Percentiles rank a stretch among this genome's conserved stretches.
phyloP scores from a whole-genome alignment of 2,329 filamentous ascomycete genomes.

The Colletotrichum liaoningense region DNA sequence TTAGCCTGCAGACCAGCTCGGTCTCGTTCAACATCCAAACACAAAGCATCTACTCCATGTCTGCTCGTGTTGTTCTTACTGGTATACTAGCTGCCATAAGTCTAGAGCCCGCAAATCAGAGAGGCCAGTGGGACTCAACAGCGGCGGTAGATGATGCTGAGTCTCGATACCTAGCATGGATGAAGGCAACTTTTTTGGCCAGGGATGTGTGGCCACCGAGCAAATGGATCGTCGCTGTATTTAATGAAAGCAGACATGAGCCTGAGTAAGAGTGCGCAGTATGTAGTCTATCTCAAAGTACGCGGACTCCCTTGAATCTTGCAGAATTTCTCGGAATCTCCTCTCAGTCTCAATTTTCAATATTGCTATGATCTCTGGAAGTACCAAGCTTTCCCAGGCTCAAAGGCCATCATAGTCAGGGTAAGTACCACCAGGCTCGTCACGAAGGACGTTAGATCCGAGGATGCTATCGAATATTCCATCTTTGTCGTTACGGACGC shows the following conservation, averaged over 20 bases:
- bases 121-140: too few relatives aligned
- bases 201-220: not conserved
- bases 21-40: not conserved
- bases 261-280: too few relatives aligned
- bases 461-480: constrained; percentile 14
- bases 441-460: not conserved
- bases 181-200: not conserved
- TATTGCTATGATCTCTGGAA: too few relatives aligned
- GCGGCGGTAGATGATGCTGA: not conserved
- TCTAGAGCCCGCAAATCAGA: too few relatives aligned
- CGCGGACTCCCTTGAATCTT: too few relatives aligned
- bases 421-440: constrained; percentile 4
- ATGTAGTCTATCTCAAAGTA: too few relatives aligned
- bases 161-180: not conserved
- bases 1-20: not conserved
- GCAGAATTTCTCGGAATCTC: too few relatives aligned
- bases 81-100: not conserved
- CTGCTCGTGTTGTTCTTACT: not conserved
- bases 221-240: constrained; percentile 8
- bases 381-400: too few relatives aligned
- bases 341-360: too few relatives aligned
- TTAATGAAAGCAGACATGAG: not conserved
- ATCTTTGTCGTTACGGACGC: not conserved
- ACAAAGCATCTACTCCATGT: not conserved
- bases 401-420: constrained; percentile 1